Percentiles rank a stretch among this genome's conserved stretches.
Evolutionary conservation across 2,329 filamentous ascomycete genomes (phyloP).

Genomic region (Fusarium abutilonis): DNA sequence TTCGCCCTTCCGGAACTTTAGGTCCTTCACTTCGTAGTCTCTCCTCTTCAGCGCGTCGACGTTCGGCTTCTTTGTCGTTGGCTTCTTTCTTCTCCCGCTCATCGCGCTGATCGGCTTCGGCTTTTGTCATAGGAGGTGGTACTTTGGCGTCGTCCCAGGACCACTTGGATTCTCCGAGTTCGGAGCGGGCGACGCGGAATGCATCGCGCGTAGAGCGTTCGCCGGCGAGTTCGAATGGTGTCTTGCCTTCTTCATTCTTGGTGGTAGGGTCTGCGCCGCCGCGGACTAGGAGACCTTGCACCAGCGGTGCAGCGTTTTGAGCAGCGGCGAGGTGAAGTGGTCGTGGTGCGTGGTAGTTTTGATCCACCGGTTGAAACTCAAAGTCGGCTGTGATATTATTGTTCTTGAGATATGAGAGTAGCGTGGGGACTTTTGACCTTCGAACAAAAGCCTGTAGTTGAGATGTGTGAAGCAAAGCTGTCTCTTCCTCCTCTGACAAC

Average conservation of each 20-base stretch:
- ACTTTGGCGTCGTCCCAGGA: slow-evolving; percentile 82
- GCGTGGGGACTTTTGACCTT: slow-evolving; percentile 86
- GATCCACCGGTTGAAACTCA: slow-evolving; percentile 75
- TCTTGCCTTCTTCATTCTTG: slow-evolving; percentile 79
- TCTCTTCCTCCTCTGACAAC: slow-evolving; percentile 83
- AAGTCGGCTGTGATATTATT: slow-evolving; percentile 79
- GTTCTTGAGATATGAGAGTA: slow-evolving; percentile 83
- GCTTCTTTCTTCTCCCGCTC: slow-evolving; percentile 76
- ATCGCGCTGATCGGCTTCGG: slow-evolving; percentile 75
- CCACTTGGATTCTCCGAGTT: slow-evolving; percentile 80
- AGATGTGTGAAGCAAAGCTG: slow-evolving; percentile 81
- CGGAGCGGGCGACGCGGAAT: slow-evolving; percentile 85
- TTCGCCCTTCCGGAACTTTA: slow-evolving; percentile 61
- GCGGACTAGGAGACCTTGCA: slow-evolving; percentile 79
- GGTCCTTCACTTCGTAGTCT: slow-evolving; percentile 74
- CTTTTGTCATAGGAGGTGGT: slow-evolving; percentile 74
- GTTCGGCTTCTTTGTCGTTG: slow-evolving; percentile 73
- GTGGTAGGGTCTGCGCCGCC: slow-evolving; percentile 77
- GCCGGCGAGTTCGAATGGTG: slow-evolving; percentile 86
- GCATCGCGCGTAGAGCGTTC: slow-evolving; percentile 88
- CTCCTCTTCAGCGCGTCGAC: slow-evolving; percentile 79
- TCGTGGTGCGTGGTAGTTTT: slow-evolving; percentile 83
- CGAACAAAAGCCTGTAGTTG: slow-evolving; percentile 90
- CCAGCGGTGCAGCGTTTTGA: slow-evolving; percentile 80
- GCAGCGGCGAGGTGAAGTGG: slow-evolving; percentile 87